phyloP scores from a whole-genome alignment of 495 filamentous ascomycete genomes.

The Neurospora sp. region DNA sequence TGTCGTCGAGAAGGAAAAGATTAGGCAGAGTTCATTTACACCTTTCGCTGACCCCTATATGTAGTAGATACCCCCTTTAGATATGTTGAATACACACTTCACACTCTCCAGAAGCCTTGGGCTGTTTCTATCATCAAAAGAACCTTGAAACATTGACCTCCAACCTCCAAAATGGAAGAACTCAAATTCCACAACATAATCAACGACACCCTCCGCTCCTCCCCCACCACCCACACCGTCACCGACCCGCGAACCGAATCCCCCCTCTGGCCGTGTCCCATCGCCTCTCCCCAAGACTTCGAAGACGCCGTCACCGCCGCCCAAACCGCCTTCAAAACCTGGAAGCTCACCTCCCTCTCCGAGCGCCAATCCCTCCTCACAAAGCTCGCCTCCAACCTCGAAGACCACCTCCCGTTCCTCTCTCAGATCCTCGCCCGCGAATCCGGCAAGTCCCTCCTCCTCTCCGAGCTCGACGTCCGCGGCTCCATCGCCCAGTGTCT shows the following conservation, averaged over 20 bases:
- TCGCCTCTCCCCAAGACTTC: slow-evolving; percentile 34
- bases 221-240: slow-evolving; percentile 26
- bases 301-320: slow-evolving; percentile 40
- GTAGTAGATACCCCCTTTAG: neutral
- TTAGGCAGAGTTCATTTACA: neutral
- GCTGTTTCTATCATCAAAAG: neutral
- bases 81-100: neutral
- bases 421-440: slow-evolving; percentile 21
- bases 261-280: slow-evolving; percentile 34
- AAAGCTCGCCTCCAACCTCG: slow-evolving; percentile 36
- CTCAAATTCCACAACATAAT: slow-evolving; percentile 33
- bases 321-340: slow-evolving; percentile 33
- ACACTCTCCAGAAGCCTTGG: neutral
- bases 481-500: slow-evolving; percentile 16
- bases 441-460: neutral
- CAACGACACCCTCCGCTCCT: slow-evolving; percentile 30
- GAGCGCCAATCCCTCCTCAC: slow-evolving; percentile 46
- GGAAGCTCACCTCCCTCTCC: slow-evolving; percentile 29
- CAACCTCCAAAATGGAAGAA: neutral
- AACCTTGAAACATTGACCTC: neutral
- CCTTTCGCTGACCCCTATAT: neutral
- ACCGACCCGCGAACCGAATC: slow-evolving; percentile 39
- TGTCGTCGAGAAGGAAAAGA: neutral
- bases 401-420: slow-evolving; percentile 24
- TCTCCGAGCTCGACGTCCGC: slow-evolving; percentile 16